Base-by-base conservation (phyloP, 2,329 filamentous ascomycete species). In the Colletotrichum orbiculare region DNA sequence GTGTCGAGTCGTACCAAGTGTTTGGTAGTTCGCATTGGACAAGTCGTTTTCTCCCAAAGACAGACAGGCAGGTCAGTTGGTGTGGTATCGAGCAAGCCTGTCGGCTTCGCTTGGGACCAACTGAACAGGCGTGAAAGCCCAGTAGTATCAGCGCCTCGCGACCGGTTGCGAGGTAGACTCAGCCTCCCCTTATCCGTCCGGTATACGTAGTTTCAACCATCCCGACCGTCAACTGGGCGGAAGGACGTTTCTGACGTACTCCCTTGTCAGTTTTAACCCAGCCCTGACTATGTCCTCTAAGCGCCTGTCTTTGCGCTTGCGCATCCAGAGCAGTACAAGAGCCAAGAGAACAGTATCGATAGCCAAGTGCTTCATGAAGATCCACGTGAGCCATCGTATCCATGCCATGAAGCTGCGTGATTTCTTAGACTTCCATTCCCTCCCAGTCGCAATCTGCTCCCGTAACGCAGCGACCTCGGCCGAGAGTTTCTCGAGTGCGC, bases 401-500 rank as follows among this genome's bases (percentile, higher is more conserved):
- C 93, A 96, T 1, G 89, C 85, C 53, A 87, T 84, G 33, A 91
- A 76, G 58, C 86, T 89, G 67, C 86, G 87, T 67, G 87, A 86
- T 69, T 85, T 89, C 69, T 86, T 87, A 15, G 87, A 85, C 67
- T 87, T 86, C 79, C 91, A 91, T 69, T 95, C 87, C 11, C 91
- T 85, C 0, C 92, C 89, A 0, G 88, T 86, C 58, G 93, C 91
- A 70, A 98, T 91, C 74, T 98, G 94, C 78, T 99, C 96, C 41
- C 96, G 87, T 67, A 98, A 79, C 1, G 96, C 96, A 1, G 96
- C 94, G 38, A 99, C 88, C 78, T 99, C 96, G 13, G 94, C 91
- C 6, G 94, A 97, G 79, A 98, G 89, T 71, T 94, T 92, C 60
- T 95, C 92, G 61, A 98, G 84, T 25, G 93, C 92, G 47, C 89